Conservation (phyloP, 164 flowering plant species). For the Aristolochia contorta region DNA sequence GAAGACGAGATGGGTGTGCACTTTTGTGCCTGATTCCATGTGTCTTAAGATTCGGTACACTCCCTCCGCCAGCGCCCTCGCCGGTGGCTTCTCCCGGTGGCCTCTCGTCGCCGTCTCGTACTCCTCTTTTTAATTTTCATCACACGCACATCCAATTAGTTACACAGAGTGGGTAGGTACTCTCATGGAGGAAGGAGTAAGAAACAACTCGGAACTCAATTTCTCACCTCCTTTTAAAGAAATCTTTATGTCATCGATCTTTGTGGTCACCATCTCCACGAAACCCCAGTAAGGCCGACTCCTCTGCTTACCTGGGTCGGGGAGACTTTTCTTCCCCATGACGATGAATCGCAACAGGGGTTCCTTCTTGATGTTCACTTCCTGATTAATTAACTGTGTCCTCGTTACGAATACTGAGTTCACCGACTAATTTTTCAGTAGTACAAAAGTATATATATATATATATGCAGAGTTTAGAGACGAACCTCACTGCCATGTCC, state of each 20-base stretch:
- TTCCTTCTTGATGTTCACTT: slow-evolving; percentile 60
- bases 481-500: slow-evolving; percentile 41
- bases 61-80: slow-evolving; percentile 70
- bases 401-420: not conserved
- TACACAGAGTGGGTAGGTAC: no score
- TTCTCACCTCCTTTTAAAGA: slow-evolving; percentile 57
- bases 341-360: slow-evolving; percentile 47
- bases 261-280: slow-evolving; percentile 69
- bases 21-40: slow-evolving; percentile 22
- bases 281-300: slow-evolving; percentile 66
- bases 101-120: slow-evolving; percentile 66
- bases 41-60: slow-evolving; percentile 58
- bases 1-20: slow-evolving; percentile 69
- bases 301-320: slow-evolving; percentile 36
- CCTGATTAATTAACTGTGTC: slow-evolving; percentile 11
- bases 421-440: no score
- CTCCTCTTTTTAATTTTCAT: no score
- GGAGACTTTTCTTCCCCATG: slow-evolving; percentile 63
- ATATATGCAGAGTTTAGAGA: no score
- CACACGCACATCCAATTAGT: no score
- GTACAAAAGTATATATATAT: no score
- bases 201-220: no score
- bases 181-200: no score
- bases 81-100: slow-evolving; percentile 28
- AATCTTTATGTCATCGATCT: slow-evolving; percentile 35